A percentile compares a stretch with the other conserved stretches of the same genome.
These are phyloP conservation scores for Tolypocladium album DNA, from an alignment of 2,329 filamentous ascomycete species.

Conservation along the genomic window DNA sequence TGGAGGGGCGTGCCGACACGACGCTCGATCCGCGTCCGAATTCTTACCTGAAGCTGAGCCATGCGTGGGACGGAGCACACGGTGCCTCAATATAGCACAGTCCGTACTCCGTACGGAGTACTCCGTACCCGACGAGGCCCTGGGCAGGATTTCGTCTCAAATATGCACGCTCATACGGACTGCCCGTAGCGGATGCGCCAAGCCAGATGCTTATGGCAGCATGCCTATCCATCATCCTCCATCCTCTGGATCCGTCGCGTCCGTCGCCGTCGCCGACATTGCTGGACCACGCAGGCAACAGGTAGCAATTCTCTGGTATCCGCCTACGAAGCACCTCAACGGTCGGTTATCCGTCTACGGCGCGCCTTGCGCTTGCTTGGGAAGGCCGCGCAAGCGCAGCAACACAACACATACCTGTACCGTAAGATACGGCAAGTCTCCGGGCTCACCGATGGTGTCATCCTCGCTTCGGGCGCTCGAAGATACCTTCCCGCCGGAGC, in stretches of 20 bases:
- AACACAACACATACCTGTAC: no score
- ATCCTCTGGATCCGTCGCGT: not conserved
- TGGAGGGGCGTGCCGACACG: not conserved
- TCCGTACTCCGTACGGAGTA: no score
- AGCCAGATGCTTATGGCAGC: not conserved
- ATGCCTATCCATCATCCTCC: not conserved
- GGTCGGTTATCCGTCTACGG: no score
- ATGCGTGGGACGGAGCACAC: not conserved
- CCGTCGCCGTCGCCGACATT: not conserved
- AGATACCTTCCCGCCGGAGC: not conserved
- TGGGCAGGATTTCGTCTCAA: not conserved
- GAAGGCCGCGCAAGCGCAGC: not conserved
- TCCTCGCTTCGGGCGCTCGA: not conserved
- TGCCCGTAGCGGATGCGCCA: not conserved
- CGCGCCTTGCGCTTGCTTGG: no score
- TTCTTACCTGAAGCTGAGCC: not conserved
- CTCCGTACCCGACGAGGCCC: not conserved
- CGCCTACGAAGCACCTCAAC: no score
- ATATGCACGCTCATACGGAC: not conserved
- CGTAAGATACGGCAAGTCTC: not conserved
- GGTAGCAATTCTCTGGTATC: no score
- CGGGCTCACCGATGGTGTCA: not conserved
- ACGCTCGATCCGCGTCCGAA: not conserved
- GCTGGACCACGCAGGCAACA: not conserved
- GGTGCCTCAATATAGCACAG: not conserved